Conservation (phyloP, 768 basidiomycete species). For the Ramaria sp. region DNA sequence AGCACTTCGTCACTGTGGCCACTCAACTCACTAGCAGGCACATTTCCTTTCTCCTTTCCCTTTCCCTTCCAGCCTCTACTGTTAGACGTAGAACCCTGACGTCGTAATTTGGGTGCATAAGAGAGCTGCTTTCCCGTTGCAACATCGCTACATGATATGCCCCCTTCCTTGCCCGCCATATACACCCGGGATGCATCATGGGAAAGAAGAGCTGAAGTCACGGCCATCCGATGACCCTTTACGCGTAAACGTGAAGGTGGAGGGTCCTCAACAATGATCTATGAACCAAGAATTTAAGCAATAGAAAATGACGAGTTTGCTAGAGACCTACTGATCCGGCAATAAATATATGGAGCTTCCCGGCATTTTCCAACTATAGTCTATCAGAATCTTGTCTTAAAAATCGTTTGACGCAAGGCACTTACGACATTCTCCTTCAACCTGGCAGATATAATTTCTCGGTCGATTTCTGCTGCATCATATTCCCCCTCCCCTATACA, state of each 20-base stretch:
- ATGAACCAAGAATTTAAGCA: not conserved
- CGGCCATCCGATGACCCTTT: constrained; percentile 65
- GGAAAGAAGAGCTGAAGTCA: constrained; percentile 74
- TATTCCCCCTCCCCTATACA: constrained; percentile 71
- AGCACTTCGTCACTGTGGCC: constrained; percentile 88
- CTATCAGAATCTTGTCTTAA: not conserved
- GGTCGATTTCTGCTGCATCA: constrained; percentile 93
- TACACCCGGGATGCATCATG: constrained; percentile 68
- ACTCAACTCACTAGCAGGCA: constrained; percentile 27
- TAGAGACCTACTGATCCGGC: constrained; percentile 47
- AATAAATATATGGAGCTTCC: constrained; percentile 75
- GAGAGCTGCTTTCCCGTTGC: constrained; percentile 46
- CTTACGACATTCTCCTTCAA: constrained; percentile 36
- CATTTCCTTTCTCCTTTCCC: constrained; percentile 41
- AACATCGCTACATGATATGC: constrained; percentile 80
- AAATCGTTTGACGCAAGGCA: not conserved
- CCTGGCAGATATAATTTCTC: constrained; percentile 81
- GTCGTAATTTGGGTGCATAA: constrained; percentile 50
- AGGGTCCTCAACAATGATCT: constrained; percentile 16
- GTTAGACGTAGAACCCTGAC: constrained; percentile 19
- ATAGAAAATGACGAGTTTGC: not conserved
- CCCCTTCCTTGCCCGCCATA: constrained; percentile 85
- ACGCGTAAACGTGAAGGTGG: constrained; percentile 44
- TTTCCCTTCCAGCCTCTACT: constrained; percentile 33
- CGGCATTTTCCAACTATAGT: constrained; percentile 60